Conservation (phyloP, 148 eudicot species). For the Pouteria glomerata region DNA sequence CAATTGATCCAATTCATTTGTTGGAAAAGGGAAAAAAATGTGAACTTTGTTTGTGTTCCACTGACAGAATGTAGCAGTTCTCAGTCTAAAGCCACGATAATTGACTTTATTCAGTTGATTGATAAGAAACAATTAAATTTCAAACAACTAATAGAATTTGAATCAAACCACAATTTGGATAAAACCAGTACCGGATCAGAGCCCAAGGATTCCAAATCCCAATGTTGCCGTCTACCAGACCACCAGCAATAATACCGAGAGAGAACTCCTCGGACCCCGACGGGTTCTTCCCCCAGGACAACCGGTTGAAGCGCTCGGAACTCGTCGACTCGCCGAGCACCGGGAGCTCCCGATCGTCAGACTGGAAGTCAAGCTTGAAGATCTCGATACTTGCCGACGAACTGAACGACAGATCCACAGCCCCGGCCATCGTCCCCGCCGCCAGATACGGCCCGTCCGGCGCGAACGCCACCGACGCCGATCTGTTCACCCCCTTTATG, state of each 20-base stretch:
- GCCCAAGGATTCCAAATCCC: slow-evolving; percentile 69
- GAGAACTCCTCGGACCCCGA: slow-evolving; percentile 54
- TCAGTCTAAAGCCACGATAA: not conserved
- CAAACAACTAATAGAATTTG: not conserved
- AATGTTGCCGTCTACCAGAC: slow-evolving; percentile 67
- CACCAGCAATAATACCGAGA: slow-evolving; percentile 73
- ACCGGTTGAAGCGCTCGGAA: slow-evolving; percentile 73
- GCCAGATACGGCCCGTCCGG: slow-evolving; percentile 78
- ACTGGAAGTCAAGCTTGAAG: slow-evolving; percentile 72
- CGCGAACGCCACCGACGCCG: slow-evolving; percentile 80
- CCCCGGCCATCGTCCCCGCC: slow-evolving; percentile 94
- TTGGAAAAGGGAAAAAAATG: no score
- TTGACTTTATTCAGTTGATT: not conserved
- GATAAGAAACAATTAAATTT: no score
- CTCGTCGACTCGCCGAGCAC: slow-evolving; percentile 49
- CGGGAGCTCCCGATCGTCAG: slow-evolving; percentile 59
- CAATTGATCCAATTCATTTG: no score
- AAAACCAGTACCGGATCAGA: slow-evolving; percentile 43
- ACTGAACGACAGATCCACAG: slow-evolving; percentile 87
- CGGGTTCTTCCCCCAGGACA: slow-evolving; percentile 63
- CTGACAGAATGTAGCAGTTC: no score
- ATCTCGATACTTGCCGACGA: slow-evolving; percentile 80
- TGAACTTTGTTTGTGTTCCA: no score
- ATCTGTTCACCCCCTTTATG: slow-evolving; percentile 66
- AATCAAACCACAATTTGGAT: not conserved